These are phyloP conservation scores for Tagetes patula DNA, from an alignment of 129 eudicot species.

Conservation along the genomic window DNA sequence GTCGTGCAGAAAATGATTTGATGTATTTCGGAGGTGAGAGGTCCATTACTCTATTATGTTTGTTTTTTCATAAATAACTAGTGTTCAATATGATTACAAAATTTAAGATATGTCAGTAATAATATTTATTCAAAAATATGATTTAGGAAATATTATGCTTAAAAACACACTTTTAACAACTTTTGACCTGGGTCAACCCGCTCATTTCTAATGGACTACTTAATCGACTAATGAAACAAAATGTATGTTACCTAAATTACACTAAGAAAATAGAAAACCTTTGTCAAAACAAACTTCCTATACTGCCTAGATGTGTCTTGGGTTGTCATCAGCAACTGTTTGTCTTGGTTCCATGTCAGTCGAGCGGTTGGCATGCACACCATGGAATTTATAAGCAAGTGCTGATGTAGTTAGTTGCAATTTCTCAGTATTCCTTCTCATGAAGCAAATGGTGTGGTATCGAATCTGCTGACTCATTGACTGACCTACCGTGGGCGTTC, in stretches of 20 bases:
- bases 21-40: background rate
- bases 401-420: conserved; percentile 99
- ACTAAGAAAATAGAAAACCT: background rate
- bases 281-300: background rate
- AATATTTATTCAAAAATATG: background rate
- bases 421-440: conserved; percentile 97
- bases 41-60: background rate
- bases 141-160: background rate
- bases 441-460: conserved; percentile 82
- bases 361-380: conserved; percentile 75
- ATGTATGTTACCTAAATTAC: background rate
- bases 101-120: background rate
- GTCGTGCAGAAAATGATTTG: background rate
- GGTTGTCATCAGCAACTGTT: conserved; percentile 86
- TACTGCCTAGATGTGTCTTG: conserved; percentile 28
- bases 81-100: background rate
- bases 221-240: background rate
- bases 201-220: background rate
- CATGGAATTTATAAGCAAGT: conserved; percentile 82
- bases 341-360: conserved; percentile 67
- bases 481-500: conserved; percentile 83
- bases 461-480: conserved; percentile 81
- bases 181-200: background rate
- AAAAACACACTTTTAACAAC: background rate
- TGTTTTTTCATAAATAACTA: background rate